Conservation (phyloP, 2,329 filamentous ascomycete species). For the Cordyceps cateniannulata region DNA sequence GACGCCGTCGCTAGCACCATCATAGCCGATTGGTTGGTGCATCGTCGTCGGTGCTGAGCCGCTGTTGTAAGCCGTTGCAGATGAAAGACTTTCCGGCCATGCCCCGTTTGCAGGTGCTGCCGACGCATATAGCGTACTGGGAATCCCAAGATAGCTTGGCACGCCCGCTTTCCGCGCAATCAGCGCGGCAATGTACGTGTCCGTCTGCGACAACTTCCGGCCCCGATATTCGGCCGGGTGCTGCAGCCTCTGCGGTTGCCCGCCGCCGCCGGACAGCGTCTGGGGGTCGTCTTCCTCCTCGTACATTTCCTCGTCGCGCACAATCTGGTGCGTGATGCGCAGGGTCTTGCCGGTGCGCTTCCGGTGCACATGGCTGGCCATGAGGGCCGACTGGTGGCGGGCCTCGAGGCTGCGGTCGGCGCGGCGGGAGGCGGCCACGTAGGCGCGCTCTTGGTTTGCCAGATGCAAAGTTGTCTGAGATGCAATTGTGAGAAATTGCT, state of each 20-base stretch:
- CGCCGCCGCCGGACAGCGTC: not conserved
- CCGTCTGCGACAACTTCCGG: not conserved
- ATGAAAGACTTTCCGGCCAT: too few species aligned
- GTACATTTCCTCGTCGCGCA: constrained; percentile 90
- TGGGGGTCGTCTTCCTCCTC: constrained; percentile 80
- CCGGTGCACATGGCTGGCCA: constrained; percentile 89
- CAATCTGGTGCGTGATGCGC: constrained; percentile 77
- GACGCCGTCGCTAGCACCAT: not conserved
- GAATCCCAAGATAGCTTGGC: not conserved
- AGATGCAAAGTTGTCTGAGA: constrained; percentile 42
- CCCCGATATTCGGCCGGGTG: not conserved
- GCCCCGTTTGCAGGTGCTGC: not conserved
- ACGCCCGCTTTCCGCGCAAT: not conserved
- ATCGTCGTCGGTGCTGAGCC: not conserved
- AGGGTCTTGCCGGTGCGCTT: constrained; percentile 79
- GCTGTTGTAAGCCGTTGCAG: too few species aligned
- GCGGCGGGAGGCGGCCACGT: constrained; percentile 83
- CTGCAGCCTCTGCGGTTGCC: not conserved
- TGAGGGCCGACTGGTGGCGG: constrained; percentile 75
- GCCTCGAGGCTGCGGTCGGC: constrained; percentile 84
- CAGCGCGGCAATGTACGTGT: not conserved
- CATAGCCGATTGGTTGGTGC: not conserved
- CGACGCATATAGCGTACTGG: not conserved
- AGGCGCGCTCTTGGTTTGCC: constrained; percentile 81
- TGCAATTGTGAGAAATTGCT: not conserved